These are phyloP conservation scores for Cronartium ribicola DNA, from an alignment of 1,284 basidiomycete species.

Conservation along the genomic window DNA sequence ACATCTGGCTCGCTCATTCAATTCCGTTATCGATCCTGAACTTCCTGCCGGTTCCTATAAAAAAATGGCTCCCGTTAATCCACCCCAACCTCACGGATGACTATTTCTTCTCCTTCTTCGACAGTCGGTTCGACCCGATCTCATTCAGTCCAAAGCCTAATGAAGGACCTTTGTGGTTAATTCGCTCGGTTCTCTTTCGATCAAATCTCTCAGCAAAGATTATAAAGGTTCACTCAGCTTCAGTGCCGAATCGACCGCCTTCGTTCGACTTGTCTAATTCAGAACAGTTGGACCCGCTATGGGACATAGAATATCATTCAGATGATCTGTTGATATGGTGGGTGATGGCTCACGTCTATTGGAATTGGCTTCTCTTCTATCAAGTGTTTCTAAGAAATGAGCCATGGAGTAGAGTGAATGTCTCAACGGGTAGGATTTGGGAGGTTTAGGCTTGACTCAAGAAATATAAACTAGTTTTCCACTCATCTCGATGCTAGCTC, in stretches of 20 bases:
- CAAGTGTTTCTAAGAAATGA: neutral
- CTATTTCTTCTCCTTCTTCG: neutral
- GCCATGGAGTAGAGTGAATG: neutral
- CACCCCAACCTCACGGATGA: neutral
- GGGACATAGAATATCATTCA: neutral
- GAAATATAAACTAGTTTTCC: no score
- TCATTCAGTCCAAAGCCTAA: neutral
- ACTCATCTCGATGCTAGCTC: no score
- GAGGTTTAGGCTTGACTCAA: neutral
- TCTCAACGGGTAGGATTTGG: neutral
- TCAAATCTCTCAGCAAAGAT: neutral
- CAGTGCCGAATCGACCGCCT: neutral
- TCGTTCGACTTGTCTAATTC: neutral
- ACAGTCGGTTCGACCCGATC: neutral
- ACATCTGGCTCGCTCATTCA: neutral
- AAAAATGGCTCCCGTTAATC: neutral
- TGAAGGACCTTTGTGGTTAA: neutral
- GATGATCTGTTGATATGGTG: neutral
- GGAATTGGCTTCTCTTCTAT: constrained; percentile 3
- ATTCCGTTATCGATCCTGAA: neutral
- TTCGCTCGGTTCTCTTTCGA: neutral
- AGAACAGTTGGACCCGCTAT: neutral
- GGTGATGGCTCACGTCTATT: neutral
- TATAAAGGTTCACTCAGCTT: neutral
- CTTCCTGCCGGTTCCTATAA: neutral